Evolutionary conservation across 805 yeast genomes (phyloP).

Genomic region (Starmerella bombi): DNA sequence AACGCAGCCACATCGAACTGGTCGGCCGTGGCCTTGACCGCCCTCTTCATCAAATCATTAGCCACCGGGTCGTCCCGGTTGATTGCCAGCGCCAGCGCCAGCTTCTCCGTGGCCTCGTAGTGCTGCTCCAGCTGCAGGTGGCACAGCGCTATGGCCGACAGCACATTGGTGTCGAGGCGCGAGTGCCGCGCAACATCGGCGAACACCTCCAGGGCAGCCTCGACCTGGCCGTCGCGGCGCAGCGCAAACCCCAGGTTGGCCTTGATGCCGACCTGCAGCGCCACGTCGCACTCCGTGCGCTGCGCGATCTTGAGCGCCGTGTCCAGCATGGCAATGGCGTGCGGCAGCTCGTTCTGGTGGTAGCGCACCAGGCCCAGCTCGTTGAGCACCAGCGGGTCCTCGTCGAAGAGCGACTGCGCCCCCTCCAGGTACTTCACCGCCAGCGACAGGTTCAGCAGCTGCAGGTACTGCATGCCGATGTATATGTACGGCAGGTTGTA

Average conservation of each 20-base stretch:
- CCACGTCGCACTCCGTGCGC: conserved; percentile 54
- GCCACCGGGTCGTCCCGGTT: conserved; percentile 76
- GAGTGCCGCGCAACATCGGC: conserved; percentile 58
- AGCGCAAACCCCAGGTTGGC: conserved; percentile 20
- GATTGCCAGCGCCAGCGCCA: conserved; percentile 72
- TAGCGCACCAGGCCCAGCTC: conserved; percentile 89
- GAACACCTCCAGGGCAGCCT: conserved; percentile 62
- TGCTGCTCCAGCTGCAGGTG: conserved; percentile 55
- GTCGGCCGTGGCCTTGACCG: conserved; percentile 26
- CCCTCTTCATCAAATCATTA: conserved; percentile 63
- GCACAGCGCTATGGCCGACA: conserved; percentile 75
- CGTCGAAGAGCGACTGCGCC: conserved; percentile 62
- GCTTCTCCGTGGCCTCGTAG: conserved; percentile 54
- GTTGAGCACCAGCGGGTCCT: conserved; percentile 77
- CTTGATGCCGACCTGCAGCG: conserved; percentile 64
- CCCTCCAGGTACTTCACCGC: conserved; percentile 77
- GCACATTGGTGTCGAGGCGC: conserved; percentile 57
- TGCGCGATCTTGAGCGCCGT: conserved; percentile 12
- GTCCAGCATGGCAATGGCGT: conserved; percentile 42
- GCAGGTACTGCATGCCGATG: conserved; percentile 91
- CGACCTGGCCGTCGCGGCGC: conserved; percentile 38
- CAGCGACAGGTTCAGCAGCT: conserved; percentile 65
- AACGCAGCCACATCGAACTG: conserved; percentile 6
- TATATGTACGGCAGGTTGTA: conserved; percentile 81
- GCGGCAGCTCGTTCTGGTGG: conserved; percentile 51